phyloP scores from a whole-genome alignment of 2,329 filamentous ascomycete species.

The Pseudogymnoascus sp. region DNA sequence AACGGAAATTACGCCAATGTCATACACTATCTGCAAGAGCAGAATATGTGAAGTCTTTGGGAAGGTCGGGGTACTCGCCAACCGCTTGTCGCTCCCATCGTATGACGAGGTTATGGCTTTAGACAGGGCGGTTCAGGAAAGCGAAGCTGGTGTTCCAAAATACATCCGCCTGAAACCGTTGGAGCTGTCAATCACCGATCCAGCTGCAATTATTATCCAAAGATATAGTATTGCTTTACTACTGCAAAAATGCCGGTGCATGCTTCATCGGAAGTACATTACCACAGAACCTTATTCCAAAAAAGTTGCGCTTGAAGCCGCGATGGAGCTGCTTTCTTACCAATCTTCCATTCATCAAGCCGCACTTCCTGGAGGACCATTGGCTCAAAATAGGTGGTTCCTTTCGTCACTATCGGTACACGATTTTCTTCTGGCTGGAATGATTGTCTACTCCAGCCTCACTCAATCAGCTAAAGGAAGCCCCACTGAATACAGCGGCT shows the following conservation, averaged over 20 bases:
- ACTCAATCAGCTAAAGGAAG: constrained; percentile 14
- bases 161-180: constrained; percentile 44
- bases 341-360: constrained; percentile 43
- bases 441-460: constrained; percentile 47
- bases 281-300: constrained; percentile 45
- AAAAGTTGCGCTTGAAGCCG: constrained; percentile 43
- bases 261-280: constrained; percentile 49
- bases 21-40: constrained; percentile 48
- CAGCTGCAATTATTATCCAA: constrained; percentile 42
- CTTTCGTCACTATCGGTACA: constrained; percentile 50
- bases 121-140: constrained; percentile 39
- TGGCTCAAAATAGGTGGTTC: constrained; percentile 49
- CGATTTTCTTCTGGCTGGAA: constrained; percentile 55
- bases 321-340: constrained; percentile 40
- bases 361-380: constrained; percentile 45
- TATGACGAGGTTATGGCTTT: constrained; percentile 45
- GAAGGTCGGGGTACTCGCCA: constrained; percentile 43
- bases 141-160: constrained; percentile 39
- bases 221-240: constrained; percentile 45
- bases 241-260: constrained; percentile 48
- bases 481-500: background rate
- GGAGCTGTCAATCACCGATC: constrained; percentile 43
- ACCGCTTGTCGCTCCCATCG: constrained; percentile 40
- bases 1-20: constrained; percentile 53
- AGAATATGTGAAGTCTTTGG: constrained; percentile 42